Conservation (phyloP, 805 yeast genomes). For the Candida awuae region DNA sequence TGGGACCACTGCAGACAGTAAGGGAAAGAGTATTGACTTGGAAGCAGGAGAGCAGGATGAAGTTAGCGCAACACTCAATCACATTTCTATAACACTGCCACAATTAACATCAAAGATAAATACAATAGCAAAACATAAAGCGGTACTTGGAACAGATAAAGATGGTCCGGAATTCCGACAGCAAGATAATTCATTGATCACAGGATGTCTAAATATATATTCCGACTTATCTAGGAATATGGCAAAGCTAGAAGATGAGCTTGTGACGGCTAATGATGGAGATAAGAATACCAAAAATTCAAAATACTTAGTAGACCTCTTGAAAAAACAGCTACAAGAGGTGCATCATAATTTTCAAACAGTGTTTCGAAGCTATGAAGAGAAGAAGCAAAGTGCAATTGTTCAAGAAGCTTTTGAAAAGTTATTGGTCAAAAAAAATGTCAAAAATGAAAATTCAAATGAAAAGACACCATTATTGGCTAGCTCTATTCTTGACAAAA, state of each 20-base stretch:
- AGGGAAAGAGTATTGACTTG: background rate
- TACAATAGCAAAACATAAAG: background rate
- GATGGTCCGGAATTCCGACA: constrained; percentile 35
- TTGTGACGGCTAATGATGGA: background rate
- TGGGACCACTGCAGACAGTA: background rate
- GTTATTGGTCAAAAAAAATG: too few species aligned
- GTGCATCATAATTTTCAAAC: constrained; percentile 39
- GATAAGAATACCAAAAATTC: constrained; percentile 10
- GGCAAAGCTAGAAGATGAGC: constrained; percentile 10
- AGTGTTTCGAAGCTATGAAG: constrained; percentile 40
- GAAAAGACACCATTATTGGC: constrained; percentile 5
- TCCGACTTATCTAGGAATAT: constrained; percentile 13
- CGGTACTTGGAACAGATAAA: constrained; percentile 40
- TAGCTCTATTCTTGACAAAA: too few species aligned
- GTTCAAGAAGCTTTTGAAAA: constrained; percentile 25
- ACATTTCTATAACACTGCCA: constrained; percentile 1
- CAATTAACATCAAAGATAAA: constrained; percentile 1
- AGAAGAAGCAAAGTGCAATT: constrained; percentile 35
- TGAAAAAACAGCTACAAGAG: constrained; percentile 48
- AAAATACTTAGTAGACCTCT: constrained; percentile 40
- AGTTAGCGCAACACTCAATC: constrained; percentile 1
- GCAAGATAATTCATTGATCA: constrained; percentile 22
- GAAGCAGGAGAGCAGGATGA: constrained; percentile 3
- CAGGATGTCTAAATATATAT: constrained; percentile 14
- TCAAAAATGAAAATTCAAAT: background rate